Base-by-base conservation (phyloP, 1,284 basidiomycete species). In the Irpex sp. region DNA sequence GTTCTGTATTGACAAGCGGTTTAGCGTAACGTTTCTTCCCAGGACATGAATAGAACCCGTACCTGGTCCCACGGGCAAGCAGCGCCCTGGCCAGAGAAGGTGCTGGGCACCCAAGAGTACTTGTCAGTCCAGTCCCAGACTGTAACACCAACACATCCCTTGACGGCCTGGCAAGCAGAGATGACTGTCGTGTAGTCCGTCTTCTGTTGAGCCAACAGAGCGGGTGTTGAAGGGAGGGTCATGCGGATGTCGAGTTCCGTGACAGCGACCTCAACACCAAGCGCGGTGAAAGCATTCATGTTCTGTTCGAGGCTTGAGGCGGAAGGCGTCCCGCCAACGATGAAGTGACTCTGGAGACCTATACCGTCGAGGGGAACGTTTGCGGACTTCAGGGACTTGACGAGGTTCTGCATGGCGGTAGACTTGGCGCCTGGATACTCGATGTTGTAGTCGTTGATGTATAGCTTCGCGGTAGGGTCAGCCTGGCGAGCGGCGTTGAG, bases 211-310 rank as follows among this genome's bases (percentile, higher is more conserved):
- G 72, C 75, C 11, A 84, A 73, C 60, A 81, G 70, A 3, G 78
- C 80, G 1, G 73, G 69, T 0, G 83, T 84, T 15, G 74, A 76
- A n/a, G 84, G 84, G 34, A 83, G 76, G 31, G 76, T 76, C 75
- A 85, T 84, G 26, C 82, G 77, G 61, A 81, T 80, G 67, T 85
- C 84, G 26, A 86, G 76, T 71, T 85, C 84, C 0, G 83, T 85
- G 67, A 85, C 78, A 13, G 83, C 83, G 38, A 85, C 77, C 62
- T 85, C 83, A 61, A 85, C 75, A 38, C 85, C 82, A 36, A 85
- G 78, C 21, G 75, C 77, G 11, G 79, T 76, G 73, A 85, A 79
- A 40, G 75, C 72, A 59, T 79, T 70, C 68, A 85, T 75, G 66
- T 81, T 81, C 15, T 76, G 70, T 44, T 71, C 68, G 57, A 84